A percentile compares a stretch with the other conserved stretches of the same genome.
Conservation (phyloP, 2,329 filamentous ascomycete genomes). For the Pseudocercospora crystallina region DNA sequence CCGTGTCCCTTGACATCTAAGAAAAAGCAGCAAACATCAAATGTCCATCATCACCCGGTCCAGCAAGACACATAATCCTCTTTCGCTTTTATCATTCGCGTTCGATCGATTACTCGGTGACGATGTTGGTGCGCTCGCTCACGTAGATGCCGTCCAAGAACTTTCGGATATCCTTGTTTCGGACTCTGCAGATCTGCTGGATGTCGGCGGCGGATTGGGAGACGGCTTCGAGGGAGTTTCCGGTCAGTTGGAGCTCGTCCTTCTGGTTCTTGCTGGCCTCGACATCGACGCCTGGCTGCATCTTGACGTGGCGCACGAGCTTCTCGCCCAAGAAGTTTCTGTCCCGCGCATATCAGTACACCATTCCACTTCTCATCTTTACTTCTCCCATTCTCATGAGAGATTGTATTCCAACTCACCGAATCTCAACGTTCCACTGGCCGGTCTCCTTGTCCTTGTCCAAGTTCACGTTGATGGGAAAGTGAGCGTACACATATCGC, state of each 20-base stretch:
- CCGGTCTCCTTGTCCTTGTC: conserved; percentile 94
- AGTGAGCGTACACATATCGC: conserved; percentile 99
- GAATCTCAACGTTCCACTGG: conserved; percentile 90
- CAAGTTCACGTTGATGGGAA: conserved; percentile 99
- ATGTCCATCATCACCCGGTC: no score
- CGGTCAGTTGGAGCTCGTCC: conserved; percentile 90
- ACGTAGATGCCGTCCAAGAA: conserved; percentile 99
- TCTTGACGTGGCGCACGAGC: conserved; percentile 88
- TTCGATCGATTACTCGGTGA: conserved; percentile 30
- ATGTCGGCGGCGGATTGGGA: conserved; percentile 99
- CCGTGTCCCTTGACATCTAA: no score
- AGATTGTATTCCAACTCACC: conserved; percentile 58
- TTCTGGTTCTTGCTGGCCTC: conserved; percentile 89
- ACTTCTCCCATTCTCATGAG: neutral
- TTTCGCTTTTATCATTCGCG: no score
- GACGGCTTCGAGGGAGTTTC: conserved; percentile 95
- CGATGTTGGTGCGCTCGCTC: conserved; percentile 96
- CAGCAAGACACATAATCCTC: neutral
- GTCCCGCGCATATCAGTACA: conserved; percentile 27
- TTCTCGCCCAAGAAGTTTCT: conserved; percentile 99
- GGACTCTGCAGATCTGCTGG: conserved; percentile 98
- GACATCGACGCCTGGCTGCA: conserved; percentile 88
- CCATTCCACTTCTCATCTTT: neutral
- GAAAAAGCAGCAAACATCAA: no score
- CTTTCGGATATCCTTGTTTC: conserved; percentile 99